Evolutionary conservation across 306 rosid genomes (phyloP).

Genomic region (Quercus robur): DNA sequence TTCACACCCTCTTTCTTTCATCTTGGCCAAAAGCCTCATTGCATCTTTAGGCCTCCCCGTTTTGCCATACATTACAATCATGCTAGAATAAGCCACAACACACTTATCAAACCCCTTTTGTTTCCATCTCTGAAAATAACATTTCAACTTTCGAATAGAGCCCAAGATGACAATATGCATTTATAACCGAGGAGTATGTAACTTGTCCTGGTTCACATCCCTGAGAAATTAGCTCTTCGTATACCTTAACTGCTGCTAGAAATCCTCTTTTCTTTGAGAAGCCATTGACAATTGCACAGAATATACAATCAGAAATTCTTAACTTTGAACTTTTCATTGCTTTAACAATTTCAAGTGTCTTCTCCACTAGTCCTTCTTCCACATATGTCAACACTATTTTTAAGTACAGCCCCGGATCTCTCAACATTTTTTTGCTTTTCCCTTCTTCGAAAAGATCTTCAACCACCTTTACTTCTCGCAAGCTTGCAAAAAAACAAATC

Average conservation of each 20-base stretch:
- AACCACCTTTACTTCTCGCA: slow-evolving; percentile 33
- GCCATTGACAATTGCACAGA: slow-evolving; percentile 64
- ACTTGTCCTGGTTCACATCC: slow-evolving; percentile 74
- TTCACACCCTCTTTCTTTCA: slow-evolving; percentile 76
- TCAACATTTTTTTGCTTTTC: slow-evolving; percentile 35
- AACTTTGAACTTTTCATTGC: slow-evolving; percentile 45
- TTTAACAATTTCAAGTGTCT: slow-evolving; percentile 49
- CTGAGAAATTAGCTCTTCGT: slow-evolving; percentile 31
- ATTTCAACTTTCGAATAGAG: slow-evolving; percentile 46
- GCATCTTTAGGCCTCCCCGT: slow-evolving; percentile 51
- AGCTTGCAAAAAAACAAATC: slow-evolving; percentile 50
- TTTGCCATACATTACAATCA: slow-evolving; percentile 73
- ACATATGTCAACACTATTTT: slow-evolving; percentile 65
- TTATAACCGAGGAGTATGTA: slow-evolving; percentile 59
- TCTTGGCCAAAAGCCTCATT: slow-evolving; percentile 57
- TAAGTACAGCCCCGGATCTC: slow-evolving; percentile 49
- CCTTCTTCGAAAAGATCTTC: slow-evolving; percentile 59
- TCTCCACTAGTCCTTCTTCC: slow-evolving; percentile 50
- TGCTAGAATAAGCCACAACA: slow-evolving; percentile 73
- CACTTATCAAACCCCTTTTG: slow-evolving; percentile 65
- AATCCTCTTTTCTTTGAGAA: slow-evolving; percentile 52
- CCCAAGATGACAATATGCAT: slow-evolving; percentile 57
- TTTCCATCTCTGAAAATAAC: slow-evolving; percentile 49
- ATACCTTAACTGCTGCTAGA: slow-evolving; percentile 37
- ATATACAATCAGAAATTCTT: slow-evolving; percentile 53